These are phyloP conservation scores for Phoenix dactylifera DNA, from an alignment of 176 grass and related monocot genomes.

Conservation along the genomic window DNA sequence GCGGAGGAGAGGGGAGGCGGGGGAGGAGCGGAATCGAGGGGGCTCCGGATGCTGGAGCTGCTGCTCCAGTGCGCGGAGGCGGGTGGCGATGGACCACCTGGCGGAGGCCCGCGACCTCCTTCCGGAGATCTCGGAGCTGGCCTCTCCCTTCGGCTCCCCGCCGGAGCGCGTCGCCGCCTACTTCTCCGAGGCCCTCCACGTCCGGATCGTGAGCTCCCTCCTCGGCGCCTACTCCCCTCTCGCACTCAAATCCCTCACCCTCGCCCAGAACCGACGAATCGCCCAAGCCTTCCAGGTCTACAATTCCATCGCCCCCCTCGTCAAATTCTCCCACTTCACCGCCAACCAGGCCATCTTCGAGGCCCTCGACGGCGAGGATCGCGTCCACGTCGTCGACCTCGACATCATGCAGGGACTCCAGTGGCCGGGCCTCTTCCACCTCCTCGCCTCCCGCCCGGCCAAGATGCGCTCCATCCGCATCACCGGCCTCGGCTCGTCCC, in stretches of 20 bases:
- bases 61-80: too few relatives aligned
- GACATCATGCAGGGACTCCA: slow-evolving; percentile 19
- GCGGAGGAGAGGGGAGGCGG: neutral
- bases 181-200: slow-evolving; percentile 75
- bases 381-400: neutral
- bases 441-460: slow-evolving; percentile 55
- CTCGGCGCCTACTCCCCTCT: slow-evolving; percentile 73
- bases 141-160: slow-evolving; percentile 70
- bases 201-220: slow-evolving; percentile 62
- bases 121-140: slow-evolving; percentile 50
- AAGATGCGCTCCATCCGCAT: slow-evolving; percentile 53
- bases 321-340: slow-evolving; percentile 96
- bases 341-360: slow-evolving; percentile 88
- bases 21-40: too few relatives aligned
- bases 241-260: slow-evolving; percentile 12
- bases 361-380: slow-evolving; percentile 52
- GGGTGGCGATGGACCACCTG: too few relatives aligned
- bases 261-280: slow-evolving; percentile 39
- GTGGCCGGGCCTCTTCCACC: slow-evolving; percentile 87
- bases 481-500: slow-evolving; percentile 65
- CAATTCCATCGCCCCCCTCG: slow-evolving; percentile 62
- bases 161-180: slow-evolving; percentile 74
- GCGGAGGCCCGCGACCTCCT: too few relatives aligned
- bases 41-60: too few relatives aligned
- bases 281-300: slow-evolving; percentile 9